phyloP scores from a whole-genome alignment of 2,329 filamentous ascomycete genomes.

The Penicillium rolfsii region DNA sequence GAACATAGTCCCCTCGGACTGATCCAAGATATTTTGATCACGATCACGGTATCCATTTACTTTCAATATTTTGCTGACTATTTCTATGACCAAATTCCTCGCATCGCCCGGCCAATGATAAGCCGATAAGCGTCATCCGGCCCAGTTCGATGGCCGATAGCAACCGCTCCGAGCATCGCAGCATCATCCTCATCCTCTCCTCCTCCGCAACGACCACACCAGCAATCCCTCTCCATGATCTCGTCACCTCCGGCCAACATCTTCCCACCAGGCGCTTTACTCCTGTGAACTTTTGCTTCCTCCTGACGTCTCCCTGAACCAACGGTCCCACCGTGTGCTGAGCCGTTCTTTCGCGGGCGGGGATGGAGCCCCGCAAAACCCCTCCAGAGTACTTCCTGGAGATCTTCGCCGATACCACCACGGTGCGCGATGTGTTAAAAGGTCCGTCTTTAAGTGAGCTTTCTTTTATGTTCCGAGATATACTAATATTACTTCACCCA shows the following conservation, averaged over 20 bases:
- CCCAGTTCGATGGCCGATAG: constrained; percentile 28
- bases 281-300: neutral
- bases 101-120: constrained; percentile 24
- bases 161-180: constrained; percentile 26
- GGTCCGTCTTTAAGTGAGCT: constrained; percentile 56
- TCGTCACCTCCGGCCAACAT: neutral
- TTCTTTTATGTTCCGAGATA: neutral
- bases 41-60: neutral
- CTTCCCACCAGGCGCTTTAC: neutral
- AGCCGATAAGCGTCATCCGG: constrained; percentile 29
- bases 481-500: neutral
- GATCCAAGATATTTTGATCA: neutral
- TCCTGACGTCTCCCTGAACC: neutral
- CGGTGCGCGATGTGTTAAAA: constrained; percentile 90
- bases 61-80: neutral
- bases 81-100: constrained; percentile 1
- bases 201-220: neutral
- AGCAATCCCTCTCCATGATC: constrained; percentile 5
- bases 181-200: constrained; percentile 14
- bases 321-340: constrained; percentile 19
- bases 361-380: constrained; percentile 65
- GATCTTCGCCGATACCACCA: constrained; percentile 86
- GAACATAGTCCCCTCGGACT: neutral
- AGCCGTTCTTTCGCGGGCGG: constrained; percentile 28
- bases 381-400: constrained; percentile 91